Base-by-base conservation (phyloP, 495 filamentous ascomycete genomes). In the Penicillium taxi region DNA sequence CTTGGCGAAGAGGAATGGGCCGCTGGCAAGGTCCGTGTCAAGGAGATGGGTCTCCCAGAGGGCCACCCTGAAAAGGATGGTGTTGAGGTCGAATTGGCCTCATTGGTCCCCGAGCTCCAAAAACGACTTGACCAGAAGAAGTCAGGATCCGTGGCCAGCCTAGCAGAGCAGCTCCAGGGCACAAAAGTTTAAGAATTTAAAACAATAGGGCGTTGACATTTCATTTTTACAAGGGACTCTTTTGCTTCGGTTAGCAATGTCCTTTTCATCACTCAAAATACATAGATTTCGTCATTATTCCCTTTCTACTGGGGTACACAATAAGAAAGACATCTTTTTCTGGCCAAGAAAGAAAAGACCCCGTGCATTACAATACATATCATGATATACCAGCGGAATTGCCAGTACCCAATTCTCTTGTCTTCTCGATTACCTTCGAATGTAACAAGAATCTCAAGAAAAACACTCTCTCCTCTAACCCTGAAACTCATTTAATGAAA, bases 11-110 rank as follows among this genome's bases (percentile, higher is more conserved):
- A 88, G 39, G 86, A 91, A 55, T 58, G 86, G 21, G 75, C 75
- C 34, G 65, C 73, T 11, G 83, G 83, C 18, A 80, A 88, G 53
- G 77, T 86, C 45, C 84, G 80, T 58, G 70, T 93, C 46, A 94
- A 94, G 72, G 80, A 88, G 61, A 75, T 91, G 69, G 84, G 85
- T 28, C 69, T 89, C 32, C 67, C 69, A 2, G 78, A 86, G 19
- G 84, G 77, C 23, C 82, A 93, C 67, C 77, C 84, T 0, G 85
- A 94, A 52, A 94, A 94, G 69, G 81, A 90, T 20, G 86, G 85
- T 32, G 76, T 86, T 21, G 57, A 86, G 45, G 76, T 94, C 7
- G 67, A 74, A 19, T 61, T 78, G 23, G 56, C 52, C 19, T 67
- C 78, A 29, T 48, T 91, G 36, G 71, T 81, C 6, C 29, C 61